A percentile compares a stretch with the other conserved stretches of the same genome.
Conservation (phyloP, 2,329 filamentous ascomycete species). For the Atkinsonella hypoxylon region DNA sequence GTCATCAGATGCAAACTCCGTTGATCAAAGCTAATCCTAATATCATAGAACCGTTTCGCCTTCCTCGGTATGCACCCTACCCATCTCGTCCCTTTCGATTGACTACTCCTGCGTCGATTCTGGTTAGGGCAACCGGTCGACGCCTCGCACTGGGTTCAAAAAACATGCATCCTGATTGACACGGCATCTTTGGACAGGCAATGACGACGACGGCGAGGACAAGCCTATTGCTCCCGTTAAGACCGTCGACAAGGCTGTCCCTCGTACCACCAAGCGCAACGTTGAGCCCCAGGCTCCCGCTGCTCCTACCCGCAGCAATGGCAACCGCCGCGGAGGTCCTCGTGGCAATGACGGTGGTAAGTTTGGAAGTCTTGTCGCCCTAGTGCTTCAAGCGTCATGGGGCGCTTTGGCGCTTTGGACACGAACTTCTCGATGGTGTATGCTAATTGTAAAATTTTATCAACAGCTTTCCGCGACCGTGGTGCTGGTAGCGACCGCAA, state of each 20-base stretch:
- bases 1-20: neutral
- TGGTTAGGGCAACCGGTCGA: neutral
- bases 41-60: conserved; percentile 80
- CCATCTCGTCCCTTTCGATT: conserved; percentile 12
- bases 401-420: neutral
- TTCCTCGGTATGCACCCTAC: conserved; percentile 68
- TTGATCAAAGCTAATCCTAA: neutral
- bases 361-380: conserved; percentile 18
- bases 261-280: conserved; percentile 75
- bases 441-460: conserved; percentile 1
- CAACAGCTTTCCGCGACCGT: conserved; percentile 76
- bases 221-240: conserved; percentile 76
- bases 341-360: conserved; percentile 80
- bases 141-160: neutral
- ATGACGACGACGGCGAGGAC: conserved; percentile 47
- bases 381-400: neutral
- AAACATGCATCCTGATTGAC: conserved; percentile 6
- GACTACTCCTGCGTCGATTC: conserved; percentile 4
- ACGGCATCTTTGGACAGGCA: conserved; percentile 29
- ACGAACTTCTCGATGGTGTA: neutral
- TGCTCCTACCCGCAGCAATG: conserved; percentile 40
- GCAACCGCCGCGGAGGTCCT: conserved; percentile 43
- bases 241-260: conserved; percentile 73
- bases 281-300: conserved; percentile 60
- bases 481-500: conserved; percentile 72